phyloP scores from a whole-genome alignment of 2,329 filamentous ascomycete genomes.

The Neodidymelliopsis sp. region DNA sequence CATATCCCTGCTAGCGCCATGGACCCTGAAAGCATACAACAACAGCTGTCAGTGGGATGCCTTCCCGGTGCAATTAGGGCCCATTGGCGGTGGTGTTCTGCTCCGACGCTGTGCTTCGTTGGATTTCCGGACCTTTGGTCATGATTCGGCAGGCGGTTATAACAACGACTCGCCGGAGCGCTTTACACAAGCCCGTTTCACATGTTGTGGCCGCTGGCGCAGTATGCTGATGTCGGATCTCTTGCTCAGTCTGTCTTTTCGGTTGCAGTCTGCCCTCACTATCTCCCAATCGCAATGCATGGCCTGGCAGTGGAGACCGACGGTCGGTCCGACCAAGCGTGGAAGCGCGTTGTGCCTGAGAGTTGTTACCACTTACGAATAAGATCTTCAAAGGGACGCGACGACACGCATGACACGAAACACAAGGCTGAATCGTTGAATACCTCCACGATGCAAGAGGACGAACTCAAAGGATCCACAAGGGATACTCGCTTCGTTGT shows the following conservation, averaged over 20 bases:
- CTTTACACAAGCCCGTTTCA: conserved; percentile 19
- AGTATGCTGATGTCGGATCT: conserved; percentile 20
- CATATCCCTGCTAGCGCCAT: conserved; percentile 13
- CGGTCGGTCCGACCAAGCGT: conserved; percentile 22
- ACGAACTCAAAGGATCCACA: background rate
- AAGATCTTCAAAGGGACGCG: conserved; percentile 33
- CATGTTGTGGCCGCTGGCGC: conserved; percentile 12
- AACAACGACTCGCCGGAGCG: conserved; percentile 11
- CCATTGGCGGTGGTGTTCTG: conserved; percentile 7
- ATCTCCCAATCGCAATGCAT: conserved; percentile 15
- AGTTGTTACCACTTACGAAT: conserved; percentile 18
- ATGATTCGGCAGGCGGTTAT: conserved; percentile 5
- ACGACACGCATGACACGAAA: conserved; percentile 35
- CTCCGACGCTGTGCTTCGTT: conserved; percentile 17
- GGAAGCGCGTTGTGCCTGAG: conserved; percentile 27
- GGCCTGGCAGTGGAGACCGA: background rate
- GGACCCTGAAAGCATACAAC: conserved; percentile 27
- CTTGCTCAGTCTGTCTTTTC: conserved; percentile 15
- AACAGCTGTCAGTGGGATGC: conserved; percentile 21
- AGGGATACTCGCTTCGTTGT: conserved; percentile 6
- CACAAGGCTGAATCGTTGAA: conserved; percentile 29
- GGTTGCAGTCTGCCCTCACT: conserved; percentile 11
- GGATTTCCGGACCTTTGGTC: background rate
- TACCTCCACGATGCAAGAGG: no score
- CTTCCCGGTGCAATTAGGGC: conserved; percentile 18